Base-by-base conservation (phyloP, 768 basidiomycete genomes). In the Rhodotorula babjevae region DNA sequence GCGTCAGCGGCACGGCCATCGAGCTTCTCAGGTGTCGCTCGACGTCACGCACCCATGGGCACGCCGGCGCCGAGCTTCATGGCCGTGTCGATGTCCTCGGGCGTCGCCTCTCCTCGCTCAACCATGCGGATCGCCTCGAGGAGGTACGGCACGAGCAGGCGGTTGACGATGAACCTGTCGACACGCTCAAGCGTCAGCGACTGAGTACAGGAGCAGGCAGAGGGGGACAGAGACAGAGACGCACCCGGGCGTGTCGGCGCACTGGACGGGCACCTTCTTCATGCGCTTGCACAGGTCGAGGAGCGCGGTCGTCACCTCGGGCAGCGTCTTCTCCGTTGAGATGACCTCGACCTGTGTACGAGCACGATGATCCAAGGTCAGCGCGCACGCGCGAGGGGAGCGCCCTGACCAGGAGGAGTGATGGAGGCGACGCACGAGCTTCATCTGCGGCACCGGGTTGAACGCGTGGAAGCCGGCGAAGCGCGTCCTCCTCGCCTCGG, bases 61-160 rank as follows among this genome's bases (percentile, higher is more conserved):
- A 73, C 40, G 25, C 83, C 83, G 2, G 83, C 83, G 1, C 83
- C 83, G 3, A 83, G 78, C 74, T 83, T 82, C 83, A 84, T 83
- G 23, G 83, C 83, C n/a, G 77, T 78, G 73, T 84, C 83, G 59
- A 83, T 78, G 74, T 84, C 82, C 62, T 81, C 78, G 1, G 81
- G 77, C 3, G 82, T 78, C 0, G 83, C 83, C 42, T 84, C 83
- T 8, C 83, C 83, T 33, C 83, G 77, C 71, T 83, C 83, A 23
- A 82, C 78, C 82, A 83, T 83, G 52, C 81, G 68, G 56, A 84
- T 81, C 5, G 82, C 81, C 71, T 84, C 83, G 61, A 83, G 78
- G 78, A 84, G 78, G 70, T 84, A 83, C 2, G 83, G 83, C 16
- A 83, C 81, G 36, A 84, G 74, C 19, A 82, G 69, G 33, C 82